These are phyloP conservation scores for Cymbopogon citratus DNA, from an alignment of 176 grass and related monocot genomes.

Conservation along the genomic window DNA sequence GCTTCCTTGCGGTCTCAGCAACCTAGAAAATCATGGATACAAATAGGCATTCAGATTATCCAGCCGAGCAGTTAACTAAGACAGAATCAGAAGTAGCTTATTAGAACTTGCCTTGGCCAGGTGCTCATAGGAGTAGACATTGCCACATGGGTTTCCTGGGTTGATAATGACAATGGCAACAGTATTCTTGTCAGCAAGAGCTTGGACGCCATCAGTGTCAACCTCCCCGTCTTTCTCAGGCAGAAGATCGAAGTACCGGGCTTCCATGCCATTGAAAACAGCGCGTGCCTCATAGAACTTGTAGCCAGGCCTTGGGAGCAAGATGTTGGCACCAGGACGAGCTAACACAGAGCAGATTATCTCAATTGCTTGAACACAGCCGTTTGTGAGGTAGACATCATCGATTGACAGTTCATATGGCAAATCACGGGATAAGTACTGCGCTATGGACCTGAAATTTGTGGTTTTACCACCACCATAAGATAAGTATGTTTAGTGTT, in stretches of 20 bases:
- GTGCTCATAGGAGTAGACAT: slow-evolving; percentile 63
- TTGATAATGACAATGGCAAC: slow-evolving; percentile 70
- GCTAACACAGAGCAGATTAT: slow-evolving; percentile 44
- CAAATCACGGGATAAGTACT: slow-evolving; percentile 41
- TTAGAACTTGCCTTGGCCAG: slow-evolving; percentile 37
- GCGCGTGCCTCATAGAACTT: slow-evolving; percentile 52
- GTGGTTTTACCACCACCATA: neutral
- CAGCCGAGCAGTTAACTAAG: neutral
- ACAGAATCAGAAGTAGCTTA: too few relatives aligned
- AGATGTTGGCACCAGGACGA: slow-evolving; percentile 55
- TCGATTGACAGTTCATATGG: slow-evolving; percentile 42
- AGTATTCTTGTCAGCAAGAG: slow-evolving; percentile 55
- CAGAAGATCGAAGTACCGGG: slow-evolving; percentile 57
- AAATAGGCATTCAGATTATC: neutral
- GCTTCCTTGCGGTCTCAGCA: slow-evolving; percentile 47
- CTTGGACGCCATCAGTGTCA: slow-evolving; percentile 40
- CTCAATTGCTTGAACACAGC: slow-evolving; percentile 62
- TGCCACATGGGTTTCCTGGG: slow-evolving; percentile 69
- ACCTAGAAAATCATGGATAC: slow-evolving; percentile 24
- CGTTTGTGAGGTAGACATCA: slow-evolving; percentile 52
- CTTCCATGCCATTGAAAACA: slow-evolving; percentile 44
- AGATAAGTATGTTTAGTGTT: neutral
- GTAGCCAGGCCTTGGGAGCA: slow-evolving; percentile 64
- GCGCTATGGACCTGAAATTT: slow-evolving; percentile 43
- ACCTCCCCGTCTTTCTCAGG: slow-evolving; percentile 58